A percentile compares a stretch with the other conserved stretches of the same genome.
Conservation (phyloP, 2,329 filamentous ascomycete species). For the Colletotrichum chrysophilum region DNA sequence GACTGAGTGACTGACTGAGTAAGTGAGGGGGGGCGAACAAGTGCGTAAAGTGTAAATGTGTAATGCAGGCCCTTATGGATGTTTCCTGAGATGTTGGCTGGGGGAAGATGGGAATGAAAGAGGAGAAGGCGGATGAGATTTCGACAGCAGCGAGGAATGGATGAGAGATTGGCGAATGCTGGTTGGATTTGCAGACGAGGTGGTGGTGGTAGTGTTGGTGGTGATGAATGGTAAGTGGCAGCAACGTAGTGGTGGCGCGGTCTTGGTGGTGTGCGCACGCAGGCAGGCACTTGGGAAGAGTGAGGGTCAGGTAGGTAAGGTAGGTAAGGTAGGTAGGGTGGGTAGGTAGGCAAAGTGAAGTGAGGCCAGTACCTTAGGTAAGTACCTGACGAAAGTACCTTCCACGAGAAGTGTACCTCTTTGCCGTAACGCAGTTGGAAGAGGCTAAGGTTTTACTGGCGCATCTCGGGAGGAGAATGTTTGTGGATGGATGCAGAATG, state of each 20-base stretch:
- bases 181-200: not conserved
- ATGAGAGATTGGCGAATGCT: slow-evolving; percentile 16
- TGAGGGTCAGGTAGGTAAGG: not conserved
- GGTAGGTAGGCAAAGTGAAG: not conserved
- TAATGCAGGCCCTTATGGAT: not conserved
- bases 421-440: not conserved
- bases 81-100: not conserved
- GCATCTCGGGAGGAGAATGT: not conserved
- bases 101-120: not conserved
- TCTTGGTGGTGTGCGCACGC: not conserved
- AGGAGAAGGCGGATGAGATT: not conserved
- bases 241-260: not conserved
- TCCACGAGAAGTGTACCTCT: not conserved
- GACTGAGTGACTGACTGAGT: slow-evolving; percentile 1
- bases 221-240: not conserved
- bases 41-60: not conserved
- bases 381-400: not conserved
- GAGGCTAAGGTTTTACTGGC: not conserved
- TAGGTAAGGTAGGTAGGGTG: not conserved
- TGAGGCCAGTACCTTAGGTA: not conserved
- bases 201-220: not conserved
- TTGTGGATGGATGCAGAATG: not conserved
- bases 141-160: not conserved
- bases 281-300: not conserved
- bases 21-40: slow-evolving; percentile 4